Percentiles rank a stretch among this genome's conserved stretches.
Conservation (phyloP, 2,329 filamentous ascomycete species). For the Fusarium sp. region DNA sequence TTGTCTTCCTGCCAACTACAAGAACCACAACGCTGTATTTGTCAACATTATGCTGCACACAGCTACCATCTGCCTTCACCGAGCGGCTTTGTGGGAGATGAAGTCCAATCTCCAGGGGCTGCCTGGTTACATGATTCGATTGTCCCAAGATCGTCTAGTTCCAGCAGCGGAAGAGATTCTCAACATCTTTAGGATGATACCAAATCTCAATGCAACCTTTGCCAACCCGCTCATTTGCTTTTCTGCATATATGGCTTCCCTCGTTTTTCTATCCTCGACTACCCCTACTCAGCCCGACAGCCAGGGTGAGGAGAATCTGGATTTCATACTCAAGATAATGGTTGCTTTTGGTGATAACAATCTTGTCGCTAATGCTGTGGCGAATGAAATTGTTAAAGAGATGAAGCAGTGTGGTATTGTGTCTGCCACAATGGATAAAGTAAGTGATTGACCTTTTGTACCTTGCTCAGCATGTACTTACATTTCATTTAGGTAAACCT, state of each 20-base stretch:
- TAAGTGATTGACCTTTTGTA: neutral
- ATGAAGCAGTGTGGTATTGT: slow-evolving; percentile 12
- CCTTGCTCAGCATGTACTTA: neutral
- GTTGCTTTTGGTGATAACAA: slow-evolving; percentile 5
- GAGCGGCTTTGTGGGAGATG: slow-evolving; percentile 28
- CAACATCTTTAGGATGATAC: slow-evolving; percentile 23
- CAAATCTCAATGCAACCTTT: slow-evolving; percentile 8
- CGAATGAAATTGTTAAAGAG: slow-evolving; percentile 17
- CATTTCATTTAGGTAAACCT: neutral
- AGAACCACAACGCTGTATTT: slow-evolving; percentile 16
- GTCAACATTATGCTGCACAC: slow-evolving; percentile 28
- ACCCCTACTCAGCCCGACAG: neutral
- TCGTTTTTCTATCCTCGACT: slow-evolving; percentile 12
- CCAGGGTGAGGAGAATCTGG: slow-evolving; percentile 1
- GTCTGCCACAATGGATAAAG: slow-evolving; percentile 11
- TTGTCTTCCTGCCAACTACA: slow-evolving; percentile 23
- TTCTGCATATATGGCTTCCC: slow-evolving; percentile 20
- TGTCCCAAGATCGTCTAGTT: slow-evolving; percentile 19
- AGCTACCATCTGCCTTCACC: slow-evolving; percentile 24
- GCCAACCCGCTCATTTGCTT: slow-evolving; percentile 23
- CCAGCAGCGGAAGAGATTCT: slow-evolving; percentile 23
- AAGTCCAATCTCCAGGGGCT: slow-evolving; percentile 7
- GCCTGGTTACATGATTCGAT: slow-evolving; percentile 12
- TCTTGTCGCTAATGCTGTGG: slow-evolving; percentile 2
- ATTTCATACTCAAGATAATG: slow-evolving; percentile 20